Evolutionary conservation across 257 asterid genomes (phyloP).

Genomic region (Salvia rosmarinus): DNA sequence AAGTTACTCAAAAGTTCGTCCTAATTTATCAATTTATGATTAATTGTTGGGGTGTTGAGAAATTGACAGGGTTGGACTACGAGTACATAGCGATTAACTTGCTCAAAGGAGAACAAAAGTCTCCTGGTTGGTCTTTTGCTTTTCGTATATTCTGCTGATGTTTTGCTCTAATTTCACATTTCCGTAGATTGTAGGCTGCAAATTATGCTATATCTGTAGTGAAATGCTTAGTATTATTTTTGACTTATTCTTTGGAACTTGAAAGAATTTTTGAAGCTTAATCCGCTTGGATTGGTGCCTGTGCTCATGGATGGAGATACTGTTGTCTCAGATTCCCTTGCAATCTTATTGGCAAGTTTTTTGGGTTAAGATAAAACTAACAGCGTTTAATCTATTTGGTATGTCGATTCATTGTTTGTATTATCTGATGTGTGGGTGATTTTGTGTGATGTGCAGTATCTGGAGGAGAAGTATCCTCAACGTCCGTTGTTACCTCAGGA

Average conservation of each 20-base stretch:
- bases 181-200: neutral
- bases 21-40: neutral
- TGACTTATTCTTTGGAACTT: constrained; percentile 31
- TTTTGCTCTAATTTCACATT: neutral
- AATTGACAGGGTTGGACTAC: constrained; percentile 61
- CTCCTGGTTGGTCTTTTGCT: constrained; percentile 58
- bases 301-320: constrained; percentile 77
- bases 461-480: constrained; percentile 91
- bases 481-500: constrained; percentile 81
- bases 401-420: constrained; percentile 14
- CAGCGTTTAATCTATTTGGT: neutral
- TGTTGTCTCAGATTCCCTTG: constrained; percentile 74
- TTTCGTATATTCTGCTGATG: neutral
- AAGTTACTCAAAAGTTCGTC: neutral
- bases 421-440: neutral
- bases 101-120: constrained; percentile 72
- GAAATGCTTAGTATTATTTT: neutral
- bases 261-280: constrained; percentile 79
- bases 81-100: constrained; percentile 73
- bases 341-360: constrained; percentile 75
- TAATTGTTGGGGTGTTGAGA: constrained; percentile 4
- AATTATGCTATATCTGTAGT: neutral
- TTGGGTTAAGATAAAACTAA: constrained; percentile 1
- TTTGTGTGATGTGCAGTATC: constrained; percentile 52
- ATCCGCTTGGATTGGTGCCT: constrained; percentile 81